Evolutionary conservation across 768 basidiomycete species (phyloP).

Genomic region (Tephrocybe sp.): DNA sequence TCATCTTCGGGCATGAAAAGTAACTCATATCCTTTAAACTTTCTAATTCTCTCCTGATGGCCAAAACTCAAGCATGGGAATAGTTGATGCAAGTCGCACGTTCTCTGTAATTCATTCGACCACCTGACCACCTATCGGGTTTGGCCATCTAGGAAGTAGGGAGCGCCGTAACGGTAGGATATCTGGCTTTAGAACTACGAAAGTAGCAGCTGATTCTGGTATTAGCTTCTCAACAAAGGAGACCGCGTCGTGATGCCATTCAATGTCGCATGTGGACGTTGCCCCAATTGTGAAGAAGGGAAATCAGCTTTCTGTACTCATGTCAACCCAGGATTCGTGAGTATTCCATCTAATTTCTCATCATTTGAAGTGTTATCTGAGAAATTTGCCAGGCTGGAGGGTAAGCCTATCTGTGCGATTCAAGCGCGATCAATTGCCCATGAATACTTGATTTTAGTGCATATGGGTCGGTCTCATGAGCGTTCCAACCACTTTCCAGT

Average conservation of each 20-base stretch:
- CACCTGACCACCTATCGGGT: background rate
- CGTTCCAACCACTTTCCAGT: background rate
- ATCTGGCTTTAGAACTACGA: background rate
- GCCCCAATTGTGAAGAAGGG: conserved; percentile 53
- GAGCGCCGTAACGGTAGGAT: conserved; percentile 38
- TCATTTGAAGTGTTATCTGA: no score
- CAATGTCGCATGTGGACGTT: conserved; percentile 58
- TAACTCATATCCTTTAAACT: conserved; percentile 15
- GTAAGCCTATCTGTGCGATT: no score
- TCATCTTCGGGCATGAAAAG: conserved; percentile 57
- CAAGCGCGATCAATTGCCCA: no score
- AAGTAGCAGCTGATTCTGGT: background rate
- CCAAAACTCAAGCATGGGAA: conserved; percentile 38
- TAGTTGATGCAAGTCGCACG: conserved; percentile 38
- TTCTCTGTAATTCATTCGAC: background rate
- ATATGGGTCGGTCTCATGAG: conserved; percentile 35
- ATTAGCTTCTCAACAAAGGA: conserved; percentile 48
- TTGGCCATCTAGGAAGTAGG: conserved; percentile 38
- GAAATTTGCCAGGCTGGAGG: conserved; percentile 56
- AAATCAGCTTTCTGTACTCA: conserved; percentile 53
- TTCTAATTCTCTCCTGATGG: background rate
- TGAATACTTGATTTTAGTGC: no score
- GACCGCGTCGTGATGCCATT: conserved; percentile 63
- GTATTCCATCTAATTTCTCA: no score
- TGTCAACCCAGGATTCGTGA: conserved; percentile 56